A percentile compares a stretch with the other conserved stretches of the same genome.
phyloP scores from a whole-genome alignment of 768 basidiomycete genomes.

The Pulveroboletus sp. region DNA sequence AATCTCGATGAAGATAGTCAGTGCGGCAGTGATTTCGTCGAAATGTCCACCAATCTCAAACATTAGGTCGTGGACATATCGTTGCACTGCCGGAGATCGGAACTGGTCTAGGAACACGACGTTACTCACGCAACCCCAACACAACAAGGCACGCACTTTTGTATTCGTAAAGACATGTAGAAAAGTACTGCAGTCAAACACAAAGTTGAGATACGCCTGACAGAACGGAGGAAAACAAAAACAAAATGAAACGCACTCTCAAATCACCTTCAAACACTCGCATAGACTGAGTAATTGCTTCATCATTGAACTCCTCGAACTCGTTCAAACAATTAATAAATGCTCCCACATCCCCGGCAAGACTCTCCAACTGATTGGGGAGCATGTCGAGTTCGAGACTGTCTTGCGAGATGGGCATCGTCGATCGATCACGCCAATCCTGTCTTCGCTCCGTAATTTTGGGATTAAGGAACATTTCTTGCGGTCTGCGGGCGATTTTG shows the following conservation, averaged over 20 bases:
- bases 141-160: constrained; percentile 29
- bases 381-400: constrained; percentile 44
- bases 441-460: constrained; percentile 28
- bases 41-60: constrained; percentile 48
- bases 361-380: constrained; percentile 39
- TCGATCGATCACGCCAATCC: constrained; percentile 32
- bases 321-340: constrained; percentile 48
- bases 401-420: constrained; percentile 32
- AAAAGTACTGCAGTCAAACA: constrained; percentile 39
- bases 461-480: constrained; percentile 32
- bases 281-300: constrained; percentile 45
- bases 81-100: constrained; percentile 44
- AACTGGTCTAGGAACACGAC: constrained; percentile 39
- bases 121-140: not conserved
- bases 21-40: constrained; percentile 42
- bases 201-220: not conserved
- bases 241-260: constrained; percentile 27
- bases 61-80: constrained; percentile 46
- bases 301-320: constrained; percentile 52
- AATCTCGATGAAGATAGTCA: constrained; percentile 48
- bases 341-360: constrained; percentile 43
- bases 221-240: not conserved
- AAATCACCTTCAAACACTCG: constrained; percentile 44
- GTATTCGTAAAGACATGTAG: constrained; percentile 43
- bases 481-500: constrained; percentile 35